Evolutionary conservation across 2,329 filamentous ascomycete species (phyloP), one percentile per base, ranked within the genome.

Genomic region (Trichophyton mentagrophytes): DNA sequence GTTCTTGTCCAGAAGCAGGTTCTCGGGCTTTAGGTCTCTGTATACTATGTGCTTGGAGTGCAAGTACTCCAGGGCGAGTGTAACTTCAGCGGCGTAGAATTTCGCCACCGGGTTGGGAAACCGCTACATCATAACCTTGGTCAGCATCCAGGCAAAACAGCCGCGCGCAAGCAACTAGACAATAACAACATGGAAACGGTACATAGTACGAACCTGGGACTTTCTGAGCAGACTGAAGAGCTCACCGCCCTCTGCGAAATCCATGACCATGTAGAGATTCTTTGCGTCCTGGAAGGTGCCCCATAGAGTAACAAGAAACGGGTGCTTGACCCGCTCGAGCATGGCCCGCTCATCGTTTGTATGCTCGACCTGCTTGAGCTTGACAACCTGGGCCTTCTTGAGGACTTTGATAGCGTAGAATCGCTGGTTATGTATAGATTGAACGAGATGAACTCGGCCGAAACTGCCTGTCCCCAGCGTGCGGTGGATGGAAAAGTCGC

Each of bases 201-300:
- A 30, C 27, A 30, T 30, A 59, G 77, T 80, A 76, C 81, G 83
- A 83, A 82, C 92, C 86, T 80, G 85, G 61, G 92, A 97, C 76
- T 99, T 97, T 68, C 93, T 83, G 68, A 99, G 79, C 69, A 99
- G 77, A 67, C 92, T 97, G 74, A 99, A 99, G 60, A 99, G 80
- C 79, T 99, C 93, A 70, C 93, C 93, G 67, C 93, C 93, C 76
- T 99, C 93, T 60, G 99, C 92, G 78, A 99, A 99, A 75, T 99
- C 93, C 93, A 99, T 99, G 69, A 99, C 93, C 93, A 99, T 99
- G 82, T 99, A 99, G 40, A 99, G 79, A 72, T 96, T 97, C 77
- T 86, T 90, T 58, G 86, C 83, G 70, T 99, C 93, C 73, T 97
- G 92, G 74, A 97, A 99, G 8, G 93, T 99, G 62, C 93, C 93